Conservation (phyloP, 345 rosid genomes). For the Arabis alpina region DNA sequence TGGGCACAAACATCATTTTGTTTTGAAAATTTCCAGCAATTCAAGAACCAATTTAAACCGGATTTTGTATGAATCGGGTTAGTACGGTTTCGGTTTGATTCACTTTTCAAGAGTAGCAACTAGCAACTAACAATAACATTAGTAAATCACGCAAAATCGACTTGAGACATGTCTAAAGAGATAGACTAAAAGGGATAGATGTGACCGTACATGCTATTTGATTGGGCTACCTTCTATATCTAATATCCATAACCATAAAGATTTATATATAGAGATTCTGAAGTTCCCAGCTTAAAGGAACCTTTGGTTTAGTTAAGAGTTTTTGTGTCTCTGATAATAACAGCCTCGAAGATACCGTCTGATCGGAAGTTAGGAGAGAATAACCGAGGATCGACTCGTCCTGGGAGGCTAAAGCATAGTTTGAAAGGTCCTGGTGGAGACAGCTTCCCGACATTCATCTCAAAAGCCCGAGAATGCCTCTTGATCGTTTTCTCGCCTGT, state of each 20-base stretch:
- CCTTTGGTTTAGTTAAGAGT: conserved; percentile 24
- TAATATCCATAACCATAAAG: neutral
- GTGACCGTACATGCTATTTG: conserved; percentile 5
- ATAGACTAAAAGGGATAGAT: neutral
- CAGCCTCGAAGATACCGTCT: conserved; percentile 73
- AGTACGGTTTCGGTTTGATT: conserved; percentile 1
- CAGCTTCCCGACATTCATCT: conserved; percentile 50
- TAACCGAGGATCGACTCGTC: conserved; percentile 77
- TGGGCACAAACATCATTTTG: conserved; percentile 25
- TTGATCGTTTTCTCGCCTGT: conserved; percentile 46
- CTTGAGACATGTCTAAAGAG: neutral
- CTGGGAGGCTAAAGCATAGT: conserved; percentile 65
- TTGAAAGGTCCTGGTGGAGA: conserved; percentile 61
- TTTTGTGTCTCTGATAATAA: conserved; percentile 51
- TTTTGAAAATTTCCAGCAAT: conserved; percentile 13
- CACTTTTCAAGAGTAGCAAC: neutral
- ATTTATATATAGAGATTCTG: conserved; percentile 30
- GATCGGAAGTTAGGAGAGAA: conserved; percentile 58
- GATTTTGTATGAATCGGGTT: neutral
- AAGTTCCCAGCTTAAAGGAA: conserved; percentile 18
- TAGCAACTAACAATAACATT: neutral
- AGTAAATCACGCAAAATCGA: conserved; percentile 7
- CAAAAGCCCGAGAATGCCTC: conserved; percentile 50
- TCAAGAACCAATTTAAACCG: conserved; percentile 4
- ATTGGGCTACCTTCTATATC: conserved; percentile 22